phyloP scores from a whole-genome alignment of 2,329 filamentous ascomycete species.

The Hypoxylon sp. region DNA sequence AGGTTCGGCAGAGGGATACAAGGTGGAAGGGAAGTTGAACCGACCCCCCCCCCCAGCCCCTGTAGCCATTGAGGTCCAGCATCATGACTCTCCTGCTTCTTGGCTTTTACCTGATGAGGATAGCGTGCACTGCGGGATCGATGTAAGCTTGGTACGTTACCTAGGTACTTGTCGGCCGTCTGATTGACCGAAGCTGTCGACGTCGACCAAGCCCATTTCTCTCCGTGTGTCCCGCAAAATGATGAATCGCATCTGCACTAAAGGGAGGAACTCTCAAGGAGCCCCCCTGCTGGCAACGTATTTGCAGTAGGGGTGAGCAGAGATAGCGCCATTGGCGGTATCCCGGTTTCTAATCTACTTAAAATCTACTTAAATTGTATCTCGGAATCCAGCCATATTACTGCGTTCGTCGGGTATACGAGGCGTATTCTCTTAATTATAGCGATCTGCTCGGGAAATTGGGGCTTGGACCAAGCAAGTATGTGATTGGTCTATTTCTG shows the following conservation, averaged over 20 bases:
- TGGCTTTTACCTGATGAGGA: conserved; percentile 47
- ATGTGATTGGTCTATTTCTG: conserved; percentile 34
- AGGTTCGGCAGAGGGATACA: conserved; percentile 39
- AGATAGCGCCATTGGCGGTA: conserved; percentile 39
- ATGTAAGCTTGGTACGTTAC: conserved; percentile 34
- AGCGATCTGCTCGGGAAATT: conserved; percentile 43
- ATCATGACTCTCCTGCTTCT: conserved; percentile 32
- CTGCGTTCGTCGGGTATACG: conserved; percentile 17
- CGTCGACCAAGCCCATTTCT: conserved; percentile 21
- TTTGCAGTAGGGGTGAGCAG: conserved; percentile 23
- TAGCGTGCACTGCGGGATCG: conserved; percentile 30
- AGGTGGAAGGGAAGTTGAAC: conserved; percentile 28
- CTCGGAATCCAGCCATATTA: neutral
- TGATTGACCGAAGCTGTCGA: conserved; percentile 29
- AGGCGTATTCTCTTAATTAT: conserved; percentile 36
- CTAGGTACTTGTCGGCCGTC: conserved; percentile 23
- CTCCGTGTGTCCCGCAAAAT: conserved; percentile 33
- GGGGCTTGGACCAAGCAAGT: conserved; percentile 24
- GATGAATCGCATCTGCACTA: conserved; percentile 32
- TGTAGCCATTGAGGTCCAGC: conserved; percentile 26
- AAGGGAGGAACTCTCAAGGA: conserved; percentile 26
- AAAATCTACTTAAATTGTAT: conserved; percentile 39
- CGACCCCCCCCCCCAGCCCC: conserved; percentile 25
- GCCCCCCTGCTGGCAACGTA: conserved; percentile 23
- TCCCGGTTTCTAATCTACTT: conserved; percentile 40